Base-by-base conservation (phyloP, 257 asterid genomes). In the Perilla frutescens region DNA sequence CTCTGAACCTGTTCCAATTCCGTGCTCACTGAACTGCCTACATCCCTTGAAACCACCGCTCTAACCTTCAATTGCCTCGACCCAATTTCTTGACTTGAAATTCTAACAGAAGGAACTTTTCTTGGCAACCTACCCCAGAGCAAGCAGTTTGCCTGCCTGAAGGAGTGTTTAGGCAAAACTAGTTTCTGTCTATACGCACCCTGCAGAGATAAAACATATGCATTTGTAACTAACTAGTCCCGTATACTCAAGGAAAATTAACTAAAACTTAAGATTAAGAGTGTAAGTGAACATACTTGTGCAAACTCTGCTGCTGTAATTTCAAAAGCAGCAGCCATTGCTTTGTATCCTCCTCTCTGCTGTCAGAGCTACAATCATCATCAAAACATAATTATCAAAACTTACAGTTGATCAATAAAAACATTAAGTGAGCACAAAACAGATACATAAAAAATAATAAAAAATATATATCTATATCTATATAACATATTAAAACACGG, bases 281-380 rank as follows among this genome's bases (percentile, higher is more conserved):
- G 60, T 34, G 36, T 15, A 58, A 29, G 44, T 34, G 37, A 29
- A 20, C 86, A 45, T 84, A 91, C 97, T 50, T 80, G 88, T 14
- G 85, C 75, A 75, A 91, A 91, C 62, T 87, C 91, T 5, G 89
- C 80, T 1, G 92, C 87, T 26, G 97, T 80, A 39, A 87, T 66
- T 60, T 87, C 83, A 84, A 69, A 80, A 60, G 88, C 75, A 58
- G 91, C 78, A 68, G 90, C 90, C 97, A 91, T 91, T n/a, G 43
- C 73, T 60, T 3, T 45, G 60, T 6, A 11, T 26, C 37, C 31
- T 29, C 10, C 53, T 44, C 55, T 63, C 80, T 59, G 48, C 32
- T 82, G 49, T 78, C 73, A 63, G 44, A 10, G 20, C 6, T 57
- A 11, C 62, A 7, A 39, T n/a, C 66, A 39, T n/a, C 66, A n/a